A percentile compares a stretch with the other conserved stretches of the same genome.
Conservation (phyloP, 306 rosid genomes). For the Hippophae rhamnoides region DNA sequence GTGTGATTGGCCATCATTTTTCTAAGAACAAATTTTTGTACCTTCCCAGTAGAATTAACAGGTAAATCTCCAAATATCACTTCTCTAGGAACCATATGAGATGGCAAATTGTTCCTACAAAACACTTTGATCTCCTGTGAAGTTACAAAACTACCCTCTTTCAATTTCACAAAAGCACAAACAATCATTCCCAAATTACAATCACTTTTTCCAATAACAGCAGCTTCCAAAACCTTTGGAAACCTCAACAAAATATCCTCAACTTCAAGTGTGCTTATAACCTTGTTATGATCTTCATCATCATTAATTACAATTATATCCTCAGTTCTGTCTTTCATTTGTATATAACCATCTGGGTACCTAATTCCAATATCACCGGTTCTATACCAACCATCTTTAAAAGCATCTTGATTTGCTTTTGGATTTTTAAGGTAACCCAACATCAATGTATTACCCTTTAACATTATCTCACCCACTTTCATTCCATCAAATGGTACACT, state of each 20-base stretch:
- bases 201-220: conserved; percentile 55
- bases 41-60: conserved; percentile 67
- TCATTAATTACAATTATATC: conserved; percentile 40
- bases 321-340: conserved; percentile 60
- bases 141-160: conserved; percentile 28
- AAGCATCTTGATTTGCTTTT: conserved; percentile 37
- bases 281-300: neutral
- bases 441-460: conserved; percentile 59
- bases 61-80: conserved; percentile 70
- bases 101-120: conserved; percentile 43
- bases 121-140: conserved; percentile 43
- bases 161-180: conserved; percentile 54
- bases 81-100: conserved; percentile 54
- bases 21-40: conserved; percentile 58
- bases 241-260: conserved; percentile 64
- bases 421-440: conserved; percentile 45
- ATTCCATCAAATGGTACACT: conserved; percentile 53
- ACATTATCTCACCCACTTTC: conserved; percentile 73
- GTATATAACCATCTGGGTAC: conserved; percentile 39
- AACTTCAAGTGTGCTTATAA: conserved; percentile 57
- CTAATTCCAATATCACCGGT: conserved; percentile 64
- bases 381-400: conserved; percentile 62
- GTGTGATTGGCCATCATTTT: conserved; percentile 20
- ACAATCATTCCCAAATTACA: conserved; percentile 23
- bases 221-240: conserved; percentile 56